Conservation (phyloP, 257 asterid genomes). For the Echium plantagineum region DNA sequence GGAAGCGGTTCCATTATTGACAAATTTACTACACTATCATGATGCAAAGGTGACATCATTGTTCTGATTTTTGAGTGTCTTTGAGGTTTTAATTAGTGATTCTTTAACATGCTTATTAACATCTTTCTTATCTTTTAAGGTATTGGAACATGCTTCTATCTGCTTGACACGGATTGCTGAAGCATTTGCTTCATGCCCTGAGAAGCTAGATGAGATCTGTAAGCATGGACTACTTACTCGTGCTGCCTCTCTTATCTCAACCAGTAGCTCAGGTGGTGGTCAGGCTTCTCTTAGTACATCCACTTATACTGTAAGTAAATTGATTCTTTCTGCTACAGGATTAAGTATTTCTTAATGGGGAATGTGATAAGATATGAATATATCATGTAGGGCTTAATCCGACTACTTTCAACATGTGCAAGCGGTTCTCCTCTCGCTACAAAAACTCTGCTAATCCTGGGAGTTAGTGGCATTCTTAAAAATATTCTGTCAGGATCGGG, state of each 20-base stretch:
- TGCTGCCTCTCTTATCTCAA: conserved; percentile 87
- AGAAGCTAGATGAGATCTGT: conserved; percentile 89
- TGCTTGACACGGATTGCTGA: conserved; percentile 98
- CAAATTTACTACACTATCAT: conserved; percentile 93
- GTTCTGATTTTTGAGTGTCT: not conserved
- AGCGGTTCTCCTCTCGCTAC: conserved; percentile 89
- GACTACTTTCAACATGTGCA: conserved; percentile 87
- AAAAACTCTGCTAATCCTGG: conserved; percentile 75
- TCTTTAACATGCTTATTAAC: not conserved
- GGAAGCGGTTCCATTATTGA: conserved; percentile 98
- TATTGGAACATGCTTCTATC: conserved; percentile 89
- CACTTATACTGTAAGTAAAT: conserved; percentile 68
- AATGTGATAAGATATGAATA: conserved; percentile 2
- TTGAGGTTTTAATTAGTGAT: conserved; percentile 1
- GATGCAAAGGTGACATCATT: conserved; percentile 71
- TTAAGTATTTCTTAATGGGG: too few species aligned
- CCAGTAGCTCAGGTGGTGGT: too few species aligned
- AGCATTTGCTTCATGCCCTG: conserved; percentile 91
- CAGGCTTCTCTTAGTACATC: conserved; percentile 90
- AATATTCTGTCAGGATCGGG: conserved; percentile 89
- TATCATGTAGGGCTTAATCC: conserved; percentile 73
- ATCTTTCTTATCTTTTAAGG: conserved; percentile 26
- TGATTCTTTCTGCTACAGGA: not conserved
- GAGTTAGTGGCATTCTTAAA: conserved; percentile 89
- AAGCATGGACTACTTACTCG: conserved; percentile 92